Conservation (phyloP, 2,329 filamentous ascomycete species). For the Aulographum hederae region DNA sequence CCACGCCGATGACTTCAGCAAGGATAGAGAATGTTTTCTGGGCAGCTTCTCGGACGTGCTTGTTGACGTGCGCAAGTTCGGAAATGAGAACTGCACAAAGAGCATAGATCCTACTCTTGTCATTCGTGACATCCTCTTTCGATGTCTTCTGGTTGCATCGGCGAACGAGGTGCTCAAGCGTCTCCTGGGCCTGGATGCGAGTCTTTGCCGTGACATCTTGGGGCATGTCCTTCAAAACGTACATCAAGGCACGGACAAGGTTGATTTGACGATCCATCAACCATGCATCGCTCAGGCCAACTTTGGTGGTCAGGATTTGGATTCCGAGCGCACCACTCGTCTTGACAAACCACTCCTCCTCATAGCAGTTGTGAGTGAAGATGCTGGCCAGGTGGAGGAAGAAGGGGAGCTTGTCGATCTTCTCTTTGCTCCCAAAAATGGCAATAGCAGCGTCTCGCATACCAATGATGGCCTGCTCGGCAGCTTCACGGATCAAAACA, state of each 20-base stretch:
- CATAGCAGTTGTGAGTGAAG: conserved; percentile 89
- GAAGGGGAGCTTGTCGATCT: conserved; percentile 61
- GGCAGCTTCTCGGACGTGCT: conserved; percentile 76
- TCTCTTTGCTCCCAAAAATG: conserved; percentile 59
- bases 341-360: conserved; percentile 98
- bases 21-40: conserved; percentile 67
- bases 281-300: conserved; percentile 74
- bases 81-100: conserved; percentile 74
- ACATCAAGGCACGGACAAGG: conserved; percentile 79
- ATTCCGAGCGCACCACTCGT: conserved; percentile 84
- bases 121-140: conserved; percentile 58
- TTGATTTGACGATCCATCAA: conserved; percentile 67
- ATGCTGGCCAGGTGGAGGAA: conserved; percentile 67
- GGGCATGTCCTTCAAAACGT: conserved; percentile 97
- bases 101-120: conserved; percentile 48
- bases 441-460: conserved; percentile 59
- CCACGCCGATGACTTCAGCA: conserved; percentile 55
- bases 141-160: conserved; percentile 63
- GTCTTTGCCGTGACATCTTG: conserved; percentile 84
- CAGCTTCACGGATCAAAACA: conserved; percentile 60
- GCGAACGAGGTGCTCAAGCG: conserved; percentile 60
- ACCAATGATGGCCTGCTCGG: conserved; percentile 58
- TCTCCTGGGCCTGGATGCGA: conserved; percentile 62
- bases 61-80: conserved; percentile 90
- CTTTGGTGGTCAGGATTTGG: conserved; percentile 64